Conservation (phyloP, 208 protist genomes). For the Tetramitus jugosus region DNA sequence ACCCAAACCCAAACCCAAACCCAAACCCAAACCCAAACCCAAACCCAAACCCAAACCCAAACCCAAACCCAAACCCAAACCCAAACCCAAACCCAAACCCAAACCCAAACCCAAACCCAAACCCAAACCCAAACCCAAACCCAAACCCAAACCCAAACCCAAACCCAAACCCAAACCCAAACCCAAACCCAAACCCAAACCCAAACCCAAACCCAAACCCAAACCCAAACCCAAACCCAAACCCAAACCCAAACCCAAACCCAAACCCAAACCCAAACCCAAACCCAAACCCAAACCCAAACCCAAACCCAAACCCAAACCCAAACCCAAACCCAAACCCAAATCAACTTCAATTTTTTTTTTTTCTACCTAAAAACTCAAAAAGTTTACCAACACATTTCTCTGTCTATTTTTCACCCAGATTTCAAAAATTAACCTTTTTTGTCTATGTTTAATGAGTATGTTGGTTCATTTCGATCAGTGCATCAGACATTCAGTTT, state of each 20-base stretch:
- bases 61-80: constrained; percentile 17
- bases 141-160: constrained; percentile 17
- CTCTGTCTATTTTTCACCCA: too few species aligned
- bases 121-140: constrained; percentile 17
- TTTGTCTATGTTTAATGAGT: too few species aligned
- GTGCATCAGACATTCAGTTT: too few species aligned
- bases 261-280: constrained; percentile 17
- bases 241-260: constrained; percentile 17
- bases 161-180: constrained; percentile 20
- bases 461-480: too few species aligned
- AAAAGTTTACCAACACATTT: too few species aligned
- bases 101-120: constrained; percentile 20
- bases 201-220: constrained; percentile 17
- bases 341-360: too few species aligned
- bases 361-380: too few species aligned
- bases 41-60: constrained; percentile 20
- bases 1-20: constrained; percentile 17
- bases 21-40: constrained; percentile 17
- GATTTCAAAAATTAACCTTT: too few species aligned
- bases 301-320: constrained; percentile 17
- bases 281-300: constrained; percentile 20
- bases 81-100: constrained; percentile 17
- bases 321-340: constrained; percentile 17
- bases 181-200: constrained; percentile 17
- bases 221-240: constrained; percentile 20